Evolutionary conservation across 768 basidiomycete genomes (phyloP).

Genomic region (Clathrus columnatus): DNA sequence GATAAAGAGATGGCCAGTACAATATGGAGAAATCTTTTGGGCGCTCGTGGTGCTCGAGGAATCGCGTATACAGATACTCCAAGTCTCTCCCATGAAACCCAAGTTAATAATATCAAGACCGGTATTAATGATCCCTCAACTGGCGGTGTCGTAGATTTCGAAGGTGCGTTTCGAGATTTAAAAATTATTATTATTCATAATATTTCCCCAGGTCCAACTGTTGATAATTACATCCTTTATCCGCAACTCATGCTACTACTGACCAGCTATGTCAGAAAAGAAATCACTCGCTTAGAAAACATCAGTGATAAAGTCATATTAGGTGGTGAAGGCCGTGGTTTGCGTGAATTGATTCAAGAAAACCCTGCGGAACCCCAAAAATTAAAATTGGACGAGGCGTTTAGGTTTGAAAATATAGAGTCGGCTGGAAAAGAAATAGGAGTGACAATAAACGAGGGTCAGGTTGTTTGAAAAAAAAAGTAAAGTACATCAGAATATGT

Average conservation of each 20-base stretch:
- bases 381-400: not conserved
- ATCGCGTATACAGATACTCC: conserved; percentile 36
- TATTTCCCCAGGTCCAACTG: conserved; percentile 23
- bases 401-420: conserved; percentile 1
- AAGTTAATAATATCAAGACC: conserved; percentile 46
- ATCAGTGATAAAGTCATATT: conserved; percentile 36
- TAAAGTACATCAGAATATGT: too few relatives aligned
- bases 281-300: conserved; percentile 58
- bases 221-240: conserved; percentile 61
- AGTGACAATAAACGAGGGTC: too few relatives aligned
- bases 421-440: conserved; percentile 1
- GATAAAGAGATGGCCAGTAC: conserved; percentile 82
- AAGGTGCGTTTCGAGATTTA: conserved; percentile 13
- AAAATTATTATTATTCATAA: conserved; percentile 22
- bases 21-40: conserved; percentile 88
- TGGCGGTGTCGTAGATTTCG: conserved; percentile 16
- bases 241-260: conserved; percentile 67
- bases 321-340: conserved; percentile 4
- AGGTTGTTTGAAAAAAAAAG: too few relatives aligned
- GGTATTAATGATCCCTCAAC: conserved; percentile 10
- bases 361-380: too few relatives aligned
- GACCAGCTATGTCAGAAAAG: conserved; percentile 61
- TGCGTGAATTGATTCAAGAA: conserved; percentile 1
- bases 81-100: conserved; percentile 35
- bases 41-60: conserved; percentile 70